These are phyloP conservation scores for Veloporphyrellus conicus DNA, from an alignment of 1,284 basidiomycete genomes.

Conservation along the genomic window DNA sequence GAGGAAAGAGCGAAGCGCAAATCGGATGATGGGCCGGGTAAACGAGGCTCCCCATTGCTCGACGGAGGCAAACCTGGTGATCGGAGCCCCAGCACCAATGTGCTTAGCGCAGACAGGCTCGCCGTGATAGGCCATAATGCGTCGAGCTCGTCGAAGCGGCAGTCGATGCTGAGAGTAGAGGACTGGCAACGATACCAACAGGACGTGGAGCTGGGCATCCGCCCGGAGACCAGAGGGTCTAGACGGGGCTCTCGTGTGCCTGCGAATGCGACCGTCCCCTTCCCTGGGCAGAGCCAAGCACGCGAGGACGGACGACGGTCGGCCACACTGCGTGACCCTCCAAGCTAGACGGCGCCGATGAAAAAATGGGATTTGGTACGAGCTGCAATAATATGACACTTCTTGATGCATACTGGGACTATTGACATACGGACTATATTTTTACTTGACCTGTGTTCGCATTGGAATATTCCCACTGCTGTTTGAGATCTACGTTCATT, in stretches of 20 bases:
- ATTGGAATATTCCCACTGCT: conserved; percentile 20
- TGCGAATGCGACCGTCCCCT: conserved; percentile 41
- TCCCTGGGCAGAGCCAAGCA: conserved; percentile 38
- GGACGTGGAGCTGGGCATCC: conserved; percentile 40
- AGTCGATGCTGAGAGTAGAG: conserved; percentile 74
- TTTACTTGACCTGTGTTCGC: conserved; percentile 7
- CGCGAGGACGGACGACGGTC: conserved; percentile 29
- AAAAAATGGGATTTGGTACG: conserved; percentile 5
- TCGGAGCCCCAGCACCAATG: conserved; percentile 47
- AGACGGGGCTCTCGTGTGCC: conserved; percentile 37
- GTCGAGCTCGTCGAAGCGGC: conserved; percentile 50
- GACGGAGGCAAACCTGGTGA: conserved; percentile 30
- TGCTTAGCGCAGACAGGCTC: conserved; percentile 58
- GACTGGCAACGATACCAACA: conserved; percentile 75
- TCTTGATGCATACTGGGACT: conserved; percentile 22
- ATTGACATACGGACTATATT: conserved; percentile 22
- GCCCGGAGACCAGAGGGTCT: conserved; percentile 27
- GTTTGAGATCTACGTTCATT: too few relatives aligned
- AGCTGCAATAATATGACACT: conserved; percentile 9
- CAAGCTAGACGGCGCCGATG: conserved; percentile 23
- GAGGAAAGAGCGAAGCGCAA: conserved; percentile 45
- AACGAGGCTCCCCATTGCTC: conserved; percentile 29
- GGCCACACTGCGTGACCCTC: conserved; percentile 27
- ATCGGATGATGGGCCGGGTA: conserved; percentile 38
- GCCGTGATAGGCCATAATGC: conserved; percentile 35